Evolutionary conservation across 1,284 basidiomycete genomes (phyloP), one percentile per base, ranked within the genome.

Genomic region (Quambalaria eucalypti): DNA sequence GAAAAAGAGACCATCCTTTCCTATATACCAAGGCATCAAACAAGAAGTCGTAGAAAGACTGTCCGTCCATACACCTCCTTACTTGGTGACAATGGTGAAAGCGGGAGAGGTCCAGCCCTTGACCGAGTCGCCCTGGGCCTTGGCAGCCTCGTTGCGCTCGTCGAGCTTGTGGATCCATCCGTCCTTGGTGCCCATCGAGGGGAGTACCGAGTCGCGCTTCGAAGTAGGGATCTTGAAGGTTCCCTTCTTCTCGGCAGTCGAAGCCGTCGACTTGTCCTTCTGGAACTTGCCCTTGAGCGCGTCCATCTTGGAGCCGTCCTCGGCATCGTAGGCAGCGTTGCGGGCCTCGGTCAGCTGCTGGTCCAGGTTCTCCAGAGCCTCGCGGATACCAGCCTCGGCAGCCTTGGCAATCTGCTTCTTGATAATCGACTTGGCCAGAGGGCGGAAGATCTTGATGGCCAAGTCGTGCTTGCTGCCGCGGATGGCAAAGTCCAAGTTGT

Each of bases 371-470:
- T 90, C 89, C 59, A 97, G 80, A 2, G 83, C 88, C 10, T 86
- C 87, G 52, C 80, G 82, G 60, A 96, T 84, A 7, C 85, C 86
- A 57, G 84, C 85, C 61, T 82, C 79, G 52, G 95, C 81, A 1
- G 87, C 92, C 76, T 86, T 88, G 78, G 86, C 81, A 65, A 98
- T 85, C 75, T 92, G 88, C 76, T 83, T 85, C 83, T 96, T 96
- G 71, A 98, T 85, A 49, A 95, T 79, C 4, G 63, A 56, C 21
- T 65, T 66, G 48, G 60, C 64, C 36, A 69, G 61, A 31, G 65
- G 69, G 40, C 81, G 81, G 33, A 89, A 68, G 0, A 85, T 86
- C 80, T 90, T 92, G 81, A 93, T 93, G 53, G 95, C 76, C 36
- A 88, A 78, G 72, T 93, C 88, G 78, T 95, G 91, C 79, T 93